Percentiles rank a stretch among this genome's conserved stretches.
These are phyloP conservation scores for Galerina marginata DNA, from an alignment of 768 basidiomycete species.

Conservation along the genomic window DNA sequence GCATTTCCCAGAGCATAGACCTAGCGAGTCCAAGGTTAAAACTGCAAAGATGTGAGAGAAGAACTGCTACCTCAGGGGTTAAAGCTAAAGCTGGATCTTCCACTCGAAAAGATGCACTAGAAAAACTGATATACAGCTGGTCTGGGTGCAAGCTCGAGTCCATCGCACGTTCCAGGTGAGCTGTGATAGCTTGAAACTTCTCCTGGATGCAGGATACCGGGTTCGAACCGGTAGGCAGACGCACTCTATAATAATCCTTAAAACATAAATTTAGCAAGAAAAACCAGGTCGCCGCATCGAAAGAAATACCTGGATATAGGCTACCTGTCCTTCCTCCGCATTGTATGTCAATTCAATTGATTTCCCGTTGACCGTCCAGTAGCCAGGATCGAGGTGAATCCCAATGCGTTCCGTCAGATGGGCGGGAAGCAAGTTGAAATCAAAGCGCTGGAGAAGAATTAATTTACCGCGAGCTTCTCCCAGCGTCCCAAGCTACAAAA, in stretches of 20 bases:
- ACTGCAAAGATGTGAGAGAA: neutral
- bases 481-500: slow-evolving; percentile 47
- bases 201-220: slow-evolving; percentile 43
- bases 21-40: slow-evolving; percentile 24
- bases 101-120: slow-evolving; percentile 45
- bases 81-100: slow-evolving; percentile 33
- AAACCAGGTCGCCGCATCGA: too few relatives aligned
- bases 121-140: slow-evolving; percentile 53
- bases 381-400: slow-evolving; percentile 44
- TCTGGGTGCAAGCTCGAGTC: slow-evolving; percentile 35
- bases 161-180: slow-evolving; percentile 47
- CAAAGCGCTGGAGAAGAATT: slow-evolving; percentile 53
- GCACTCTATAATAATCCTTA: slow-evolving; percentile 49
- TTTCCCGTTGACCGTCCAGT: slow-evolving; percentile 57
- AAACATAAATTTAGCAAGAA: neutral
- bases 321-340: slow-evolving; percentile 35
- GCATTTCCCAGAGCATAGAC: slow-evolving; percentile 46
- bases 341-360: slow-evolving; percentile 50
- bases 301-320: slow-evolving; percentile 46
- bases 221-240: slow-evolving; percentile 35
- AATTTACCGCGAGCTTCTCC: slow-evolving; percentile 57
- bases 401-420: slow-evolving; percentile 45
- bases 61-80: slow-evolving; percentile 35
- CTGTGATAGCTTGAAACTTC: slow-evolving; percentile 45
- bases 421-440: slow-evolving; percentile 44